A percentile compares a stretch with the other conserved stretches of the same genome.
Conservation (phyloP, 2,329 filamentous ascomycete genomes). For the Colletotrichum lentis region DNA sequence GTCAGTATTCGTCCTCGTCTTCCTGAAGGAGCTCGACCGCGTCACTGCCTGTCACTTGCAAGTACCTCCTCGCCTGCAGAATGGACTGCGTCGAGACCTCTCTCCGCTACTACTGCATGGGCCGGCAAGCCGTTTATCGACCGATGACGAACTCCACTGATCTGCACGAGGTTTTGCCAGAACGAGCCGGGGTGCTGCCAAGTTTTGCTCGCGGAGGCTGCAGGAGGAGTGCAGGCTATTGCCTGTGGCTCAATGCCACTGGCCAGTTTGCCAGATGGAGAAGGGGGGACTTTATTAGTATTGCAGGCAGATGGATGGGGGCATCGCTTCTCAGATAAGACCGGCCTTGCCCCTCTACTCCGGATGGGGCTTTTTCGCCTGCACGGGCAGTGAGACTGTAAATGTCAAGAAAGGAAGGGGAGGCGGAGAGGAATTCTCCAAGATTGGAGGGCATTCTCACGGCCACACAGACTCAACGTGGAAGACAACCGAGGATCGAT, state of each 20-base stretch:
- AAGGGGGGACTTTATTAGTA: not conserved
- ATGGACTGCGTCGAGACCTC: conserved; percentile 20
- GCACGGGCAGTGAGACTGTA: conserved; percentile 13
- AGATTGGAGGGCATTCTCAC: conserved; percentile 15
- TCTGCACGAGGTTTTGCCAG: conserved; percentile 29
- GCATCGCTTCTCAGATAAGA: too few relatives aligned
- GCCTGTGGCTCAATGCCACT: too few relatives aligned
- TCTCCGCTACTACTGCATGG: conserved; percentile 8
- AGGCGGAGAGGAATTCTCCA: conserved; percentile 15
- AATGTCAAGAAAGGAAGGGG: conserved; percentile 20
- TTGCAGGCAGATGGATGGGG: conserved; percentile 8
- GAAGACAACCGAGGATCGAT: not conserved
- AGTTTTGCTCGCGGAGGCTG: conserved; percentile 33
- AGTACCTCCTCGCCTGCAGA: conserved; percentile 12
- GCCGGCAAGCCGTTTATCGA: conserved; percentile 16
- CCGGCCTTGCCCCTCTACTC: too few relatives aligned
- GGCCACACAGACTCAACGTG: not conserved
- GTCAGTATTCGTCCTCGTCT: too few relatives aligned
- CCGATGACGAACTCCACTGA: conserved; percentile 31
- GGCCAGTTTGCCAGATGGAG: too few relatives aligned
- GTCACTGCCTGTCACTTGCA: conserved; percentile 1
- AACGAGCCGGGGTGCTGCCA: conserved; percentile 31
- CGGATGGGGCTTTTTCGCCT: conserved; percentile 4
- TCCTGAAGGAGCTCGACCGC: not conserved
- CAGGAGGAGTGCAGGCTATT: not conserved